Base-by-base conservation (phyloP, 768 basidiomycete species). In the Pleurotus giganteus region DNA sequence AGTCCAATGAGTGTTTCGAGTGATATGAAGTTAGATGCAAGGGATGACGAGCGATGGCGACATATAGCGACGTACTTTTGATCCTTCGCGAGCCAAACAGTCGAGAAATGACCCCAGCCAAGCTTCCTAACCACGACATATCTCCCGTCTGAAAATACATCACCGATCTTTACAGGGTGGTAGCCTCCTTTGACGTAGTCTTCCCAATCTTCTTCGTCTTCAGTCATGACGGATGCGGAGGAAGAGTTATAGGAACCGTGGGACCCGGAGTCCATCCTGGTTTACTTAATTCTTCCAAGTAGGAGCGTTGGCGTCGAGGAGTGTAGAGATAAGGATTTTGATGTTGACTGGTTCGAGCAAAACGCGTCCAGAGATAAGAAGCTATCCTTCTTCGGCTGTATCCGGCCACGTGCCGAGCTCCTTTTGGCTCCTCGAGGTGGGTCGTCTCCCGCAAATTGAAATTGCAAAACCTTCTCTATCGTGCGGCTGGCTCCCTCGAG, bases 51-150 rank as follows among this genome's bases (percentile, higher is more conserved):
- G 43, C 36, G 57, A 45, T 39, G 44, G 27, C 49, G 24, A 45
- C 3, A 5, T 2, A 26, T 24, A n/a, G 55, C 19, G 4, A 74
- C 85, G 60, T 64, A 91, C 91, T 88, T 91, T 66, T 75, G 75
- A 67, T 94, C 92, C 62, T 80, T 85, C 23, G 91, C 89, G 0
- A 94, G 80, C 93, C 93, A 95, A 4, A 94, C 94, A 0, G 94
- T 96, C 1, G 89, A 91, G 68, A 95, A 96, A 69, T 95, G 94
- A 13, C 94, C 94, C 89, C 89, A 92, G 23, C 96, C 96, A 8
- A 99, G 85, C 71, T 99, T 99, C 58, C 96, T 77, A 54, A 97
- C 94, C 61, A 98, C 89, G 59, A 82, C 69, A 68, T 98, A 99
- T 34, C 97, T 78, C 8, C 83, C 91, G 57, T 91, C 85, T 45